Evolutionary conservation across 441 rosid species (phyloP), one percentile per base, ranked within the genome.

Genomic region (Viola pubescens): DNA sequence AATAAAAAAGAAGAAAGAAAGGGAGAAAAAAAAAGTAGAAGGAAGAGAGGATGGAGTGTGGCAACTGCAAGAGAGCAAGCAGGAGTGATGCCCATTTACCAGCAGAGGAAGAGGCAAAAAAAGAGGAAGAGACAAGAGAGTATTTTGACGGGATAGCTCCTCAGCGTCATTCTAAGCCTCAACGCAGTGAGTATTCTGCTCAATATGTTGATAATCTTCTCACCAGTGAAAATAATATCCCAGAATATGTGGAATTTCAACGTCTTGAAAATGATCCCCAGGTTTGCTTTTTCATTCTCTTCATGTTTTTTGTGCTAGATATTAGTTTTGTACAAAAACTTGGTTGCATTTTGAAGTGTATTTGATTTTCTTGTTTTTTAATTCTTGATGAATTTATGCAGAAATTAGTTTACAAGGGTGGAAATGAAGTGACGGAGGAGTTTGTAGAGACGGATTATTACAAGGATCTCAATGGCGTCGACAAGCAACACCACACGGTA

Each of bases 401-500:
- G 84, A 75, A 83, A 71, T 26, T 86, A 34, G 50, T 49, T 16
- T 73, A 13, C 54, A 48, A 53, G 26, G 77, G 52, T 44, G 49
- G 79, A 69, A 61, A 60, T 42, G 60, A 77, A 65, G 78, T 26
- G 48, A 34, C 51, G 6, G 84, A 86, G 44, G 94, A 86, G 39
- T 83, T 80, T 62, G 67, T 70, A 51, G 89, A 82, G 75, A 86
- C 86, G 0, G 83, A 82, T 16, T 84, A 84, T 39, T 86, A 86
- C 65, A 56, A 70, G 49, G 89, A 80, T 72, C 94, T 86, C 63
- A 75, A 72, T 60, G 13, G 77, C 73, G 42, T 79, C 47, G 86
- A 77, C 77, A 84, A 82, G 75, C 81, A 79, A 7, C 88, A 84
- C 65, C 94, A 86, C 73, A 77, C 66, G 74, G 89, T 83, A 81